Base-by-base conservation (phyloP, 2,329 filamentous ascomycete species). In the Fusarium sacchari region DNA sequence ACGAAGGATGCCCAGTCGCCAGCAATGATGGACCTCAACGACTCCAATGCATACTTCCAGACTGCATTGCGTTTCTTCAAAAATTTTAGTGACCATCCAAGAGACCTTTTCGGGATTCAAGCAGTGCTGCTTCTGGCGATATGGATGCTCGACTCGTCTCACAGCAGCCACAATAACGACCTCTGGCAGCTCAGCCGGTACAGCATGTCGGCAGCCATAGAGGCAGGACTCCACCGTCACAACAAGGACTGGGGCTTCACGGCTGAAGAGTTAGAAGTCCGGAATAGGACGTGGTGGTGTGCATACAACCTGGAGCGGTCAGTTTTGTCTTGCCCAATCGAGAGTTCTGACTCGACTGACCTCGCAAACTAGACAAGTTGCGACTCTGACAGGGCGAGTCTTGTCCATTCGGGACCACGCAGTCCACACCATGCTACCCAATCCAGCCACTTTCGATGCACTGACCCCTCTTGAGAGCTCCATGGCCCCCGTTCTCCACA, bases 251-350 rank as follows among this genome's bases (percentile, higher is more conserved):
- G 60, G 63, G 63, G 63, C 0, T 66, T 66, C 7, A 58, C 63
- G 3, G 7, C 36, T 20, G 42, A 65, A 17, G 60, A 66, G 14
- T 2, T 57, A 5, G 63, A 66, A 8, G 22, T 56, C 13, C 42
- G 60, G 17, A 66, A 64, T 20, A 7, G 60, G 14, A 57, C 60
- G 10, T 66, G 60, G 60, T 66, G 60, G 63, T 64, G 63, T 12
- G 49, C 47, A 11, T 64, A 64, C 9, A 66, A 57, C 4, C 26
- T 66, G 6, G 60, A 66, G 10, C 22, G 60, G 63, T 64, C 15
- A 37, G 56, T 42, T 14, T 42, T 14, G n/a, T 17, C 32, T 17
- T 1, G 5, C n/a, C 5, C 3, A 2, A 18, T n/a, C 8, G 12
- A 12, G 26, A 26, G 7, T 24, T 46, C 18, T 32, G 18, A 22